phyloP scores from a whole-genome alignment of 225 moss, liverwort and hornwort genomes.

The Bryum argenteum region DNA sequence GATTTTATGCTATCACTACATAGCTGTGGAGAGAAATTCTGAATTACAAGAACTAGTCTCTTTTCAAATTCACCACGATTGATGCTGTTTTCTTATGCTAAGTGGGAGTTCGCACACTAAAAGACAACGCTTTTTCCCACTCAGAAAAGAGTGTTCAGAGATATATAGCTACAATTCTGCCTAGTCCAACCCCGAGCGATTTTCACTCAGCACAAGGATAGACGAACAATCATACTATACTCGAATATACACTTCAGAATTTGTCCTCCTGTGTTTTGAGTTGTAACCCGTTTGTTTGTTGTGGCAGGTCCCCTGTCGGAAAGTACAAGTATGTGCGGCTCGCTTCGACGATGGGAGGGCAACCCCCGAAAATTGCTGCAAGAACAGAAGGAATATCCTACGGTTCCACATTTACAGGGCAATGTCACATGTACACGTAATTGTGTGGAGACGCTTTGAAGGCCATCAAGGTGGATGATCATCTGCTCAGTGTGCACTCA shows the following conservation, averaged over 20 bases:
- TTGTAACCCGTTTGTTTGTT: neutral
- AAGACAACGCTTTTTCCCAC: too few species aligned
- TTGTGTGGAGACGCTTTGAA: neutral
- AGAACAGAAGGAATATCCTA: constrained; percentile 26
- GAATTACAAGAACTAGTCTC: neutral
- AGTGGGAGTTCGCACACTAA: neutral
- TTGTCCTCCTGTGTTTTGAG: neutral
- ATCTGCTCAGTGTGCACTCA: constrained; percentile 1
- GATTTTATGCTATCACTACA: neutral
- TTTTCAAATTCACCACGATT: neutral
- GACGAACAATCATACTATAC: too few species aligned
- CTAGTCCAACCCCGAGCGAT: too few species aligned
- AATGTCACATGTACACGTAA: constrained; percentile 31
- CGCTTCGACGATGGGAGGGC: constrained; percentile 28
- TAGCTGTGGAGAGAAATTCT: too few species aligned
- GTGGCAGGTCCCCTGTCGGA: constrained; percentile 31
- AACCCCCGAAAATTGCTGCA: constrained; percentile 22
- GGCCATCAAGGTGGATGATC: neutral
- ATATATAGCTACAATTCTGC: too few species aligned
- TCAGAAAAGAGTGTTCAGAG: too few species aligned
- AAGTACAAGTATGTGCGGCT: constrained; percentile 15
- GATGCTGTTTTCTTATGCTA: too few species aligned
- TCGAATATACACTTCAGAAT: accelerated
- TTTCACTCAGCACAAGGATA: too few species aligned
- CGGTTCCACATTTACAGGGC: constrained; percentile 28